Evolutionary conservation across 768 basidiomycete species (phyloP).

Genomic region (Goffeauzyma gilvescens): DNA sequence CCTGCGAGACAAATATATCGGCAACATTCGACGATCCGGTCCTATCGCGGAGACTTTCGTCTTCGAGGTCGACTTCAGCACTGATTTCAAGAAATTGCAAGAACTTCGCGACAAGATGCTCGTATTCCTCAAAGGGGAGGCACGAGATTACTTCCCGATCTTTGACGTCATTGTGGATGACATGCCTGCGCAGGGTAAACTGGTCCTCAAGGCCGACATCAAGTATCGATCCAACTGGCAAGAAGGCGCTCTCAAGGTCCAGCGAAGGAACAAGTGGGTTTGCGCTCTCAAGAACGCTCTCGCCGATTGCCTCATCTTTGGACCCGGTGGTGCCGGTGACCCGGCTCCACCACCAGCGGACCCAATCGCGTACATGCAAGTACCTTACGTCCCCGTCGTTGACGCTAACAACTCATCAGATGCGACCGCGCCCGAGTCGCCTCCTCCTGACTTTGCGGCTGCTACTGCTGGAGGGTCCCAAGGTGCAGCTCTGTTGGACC

Average conservation of each 20-base stretch:
- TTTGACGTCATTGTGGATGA: constrained; percentile 49
- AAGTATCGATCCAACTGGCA: constrained; percentile 80
- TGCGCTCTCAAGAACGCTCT: constrained; percentile 56
- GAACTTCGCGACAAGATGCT: constrained; percentile 60
- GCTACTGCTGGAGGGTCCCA: constrained; percentile 25
- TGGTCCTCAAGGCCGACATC: constrained; percentile 60
- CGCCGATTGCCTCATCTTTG: constrained; percentile 46
- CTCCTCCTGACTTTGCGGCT: constrained; percentile 27
- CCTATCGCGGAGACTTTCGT: constrained; percentile 61
- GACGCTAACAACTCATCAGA: constrained; percentile 16
- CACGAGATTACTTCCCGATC: constrained; percentile 53
- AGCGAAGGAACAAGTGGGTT: constrained; percentile 78
- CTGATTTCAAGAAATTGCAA: constrained; percentile 66
- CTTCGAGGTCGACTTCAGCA: constrained; percentile 61
- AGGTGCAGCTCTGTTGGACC: constrained; percentile 42
- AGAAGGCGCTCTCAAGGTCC: constrained; percentile 47
- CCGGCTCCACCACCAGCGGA: constrained; percentile 35
- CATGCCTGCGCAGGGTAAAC: constrained; percentile 59
- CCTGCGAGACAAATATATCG: constrained; percentile 32
- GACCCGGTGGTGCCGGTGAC: constrained; percentile 34
- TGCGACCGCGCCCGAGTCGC: constrained; percentile 22
- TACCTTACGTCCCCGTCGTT: constrained; percentile 44
- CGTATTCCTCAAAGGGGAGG: constrained; percentile 48
- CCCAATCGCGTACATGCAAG: constrained; percentile 45
- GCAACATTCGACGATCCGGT: constrained; percentile 35